Percentiles rank a stretch among this genome's conserved stretches.
Conservation (phyloP, 495 filamentous ascomycete genomes). For the Penicillium cinerascens region DNA sequence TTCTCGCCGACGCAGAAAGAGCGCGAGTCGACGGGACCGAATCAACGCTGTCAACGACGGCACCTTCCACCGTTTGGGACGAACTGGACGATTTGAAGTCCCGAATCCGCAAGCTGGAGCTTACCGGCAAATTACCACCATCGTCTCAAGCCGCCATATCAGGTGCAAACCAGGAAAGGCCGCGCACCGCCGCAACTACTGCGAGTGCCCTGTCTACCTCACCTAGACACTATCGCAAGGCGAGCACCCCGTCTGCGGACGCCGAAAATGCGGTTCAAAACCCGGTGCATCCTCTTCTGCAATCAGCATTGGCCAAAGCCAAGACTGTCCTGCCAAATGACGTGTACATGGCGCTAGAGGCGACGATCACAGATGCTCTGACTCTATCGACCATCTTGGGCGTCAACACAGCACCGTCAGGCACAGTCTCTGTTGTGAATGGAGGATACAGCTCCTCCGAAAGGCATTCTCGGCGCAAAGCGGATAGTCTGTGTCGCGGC, state of each 20-base stretch:
- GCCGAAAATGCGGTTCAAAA: constrained; percentile 29
- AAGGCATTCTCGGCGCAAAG: constrained; percentile 80
- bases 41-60: constrained; percentile 80
- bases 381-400: constrained; percentile 71
- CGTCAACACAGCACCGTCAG: constrained; percentile 60
- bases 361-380: constrained; percentile 76
- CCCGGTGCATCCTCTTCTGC: constrained; percentile 71
- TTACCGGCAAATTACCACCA: constrained; percentile 80
- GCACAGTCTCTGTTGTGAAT: constrained; percentile 54
- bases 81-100: constrained; percentile 95
- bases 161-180: constrained; percentile 71
- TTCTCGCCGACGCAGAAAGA: constrained; percentile 46
- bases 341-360: constrained; percentile 76
- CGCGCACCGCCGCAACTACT: constrained; percentile 89
- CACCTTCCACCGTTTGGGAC: constrained; percentile 94
- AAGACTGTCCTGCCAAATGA: constrained; percentile 63
- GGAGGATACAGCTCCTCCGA: constrained; percentile 56
- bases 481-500: constrained; percentile 87
- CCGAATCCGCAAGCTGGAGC: constrained; percentile 85
- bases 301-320: constrained; percentile 74
- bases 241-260: constrained; percentile 50
- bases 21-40: constrained; percentile 61
- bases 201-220: constrained; percentile 87
- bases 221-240: constrained; percentile 61
- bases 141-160: constrained; percentile 77